Evolutionary conservation across 225 moss, liverwort and hornwort genomes (phyloP), one percentile per base, ranked within the genome.

Genomic region (Bryoerythrophyllum caledonicum): DNA sequence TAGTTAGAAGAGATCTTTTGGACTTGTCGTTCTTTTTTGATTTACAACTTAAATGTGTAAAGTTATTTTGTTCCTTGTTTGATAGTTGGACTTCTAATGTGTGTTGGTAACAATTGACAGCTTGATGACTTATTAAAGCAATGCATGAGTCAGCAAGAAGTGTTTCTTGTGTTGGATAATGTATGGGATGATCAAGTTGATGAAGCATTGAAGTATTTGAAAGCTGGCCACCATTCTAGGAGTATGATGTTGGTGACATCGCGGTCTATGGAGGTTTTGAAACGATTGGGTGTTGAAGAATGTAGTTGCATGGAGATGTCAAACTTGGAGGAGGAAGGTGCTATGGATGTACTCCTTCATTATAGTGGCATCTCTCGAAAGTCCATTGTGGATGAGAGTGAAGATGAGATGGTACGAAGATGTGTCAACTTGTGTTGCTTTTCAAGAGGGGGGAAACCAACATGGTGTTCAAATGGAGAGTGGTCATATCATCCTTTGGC

Each of bases 331-430:
- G 2, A 23, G 1, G 54, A 10, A 0, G 54, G 10, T 55, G n/a
- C 54, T 21, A 55, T 9, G 21, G 23, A 55, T 23, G 10, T 55
- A 10, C 21, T 55, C 23, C n/a, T 55, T 23, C 23, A n/a, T 55
- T 55, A 9, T 2, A 0, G 7, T 55, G 54, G 21, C 21, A 2
- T 24, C 8, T 55, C 54, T 2, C 21, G 10, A 8, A 21, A 55
- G 2, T 23, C 23, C 8, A 55, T 55, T 23, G 9, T 9, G 0
- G 54, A 10, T 0, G 1, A 23, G 9, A 21, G 21, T 9, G n/a
- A 55, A 1, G 21, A 0, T 21, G 3, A 23, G 23, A 10, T 10
- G 21, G n/a, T 24, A 0, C 0, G 0, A 2, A 55, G 7, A 0
- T 55, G 8, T 55, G 10, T 55, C 0, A 3, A n/a, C 9, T 19